Conservation (phyloP, 331 rosid species). For the Pyrus hybrid region DNA sequence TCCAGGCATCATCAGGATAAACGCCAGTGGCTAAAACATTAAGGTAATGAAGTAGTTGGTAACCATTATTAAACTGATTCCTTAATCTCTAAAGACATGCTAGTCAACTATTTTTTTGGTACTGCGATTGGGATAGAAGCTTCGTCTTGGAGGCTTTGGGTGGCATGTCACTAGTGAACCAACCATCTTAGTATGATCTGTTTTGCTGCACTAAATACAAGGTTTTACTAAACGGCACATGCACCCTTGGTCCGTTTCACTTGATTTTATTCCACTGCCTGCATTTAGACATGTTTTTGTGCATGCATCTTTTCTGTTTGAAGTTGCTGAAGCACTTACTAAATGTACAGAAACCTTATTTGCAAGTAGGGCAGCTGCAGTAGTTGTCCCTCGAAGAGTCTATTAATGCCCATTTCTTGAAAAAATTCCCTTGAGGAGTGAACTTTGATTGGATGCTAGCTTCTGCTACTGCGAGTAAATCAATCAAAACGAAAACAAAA, state of each 20-base stretch:
- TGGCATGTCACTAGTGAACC: background rate
- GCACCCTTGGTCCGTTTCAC: background rate
- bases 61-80: background rate
- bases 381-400: background rate
- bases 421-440: background rate
- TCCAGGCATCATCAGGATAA: constrained; percentile 35
- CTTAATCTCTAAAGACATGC: background rate
- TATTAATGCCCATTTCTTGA: background rate
- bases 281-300: background rate
- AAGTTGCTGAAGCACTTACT: background rate
- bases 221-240: background rate
- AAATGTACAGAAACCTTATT: background rate
- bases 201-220: background rate
- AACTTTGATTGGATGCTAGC: background rate
- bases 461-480: background rate
- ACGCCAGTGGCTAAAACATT: constrained; percentile 19
- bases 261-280: background rate
- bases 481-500: background rate
- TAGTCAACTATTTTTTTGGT: background rate
- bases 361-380: background rate
- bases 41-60: constrained; percentile 36
- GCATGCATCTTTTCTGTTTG: background rate
- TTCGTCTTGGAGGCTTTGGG: background rate
- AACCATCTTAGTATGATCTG: background rate
- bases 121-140: background rate